A percentile compares a stretch with the other conserved stretches of the same genome.
Evolutionary conservation across 345 rosid genomes (phyloP).

Genomic region (Ricinus communis): DNA sequence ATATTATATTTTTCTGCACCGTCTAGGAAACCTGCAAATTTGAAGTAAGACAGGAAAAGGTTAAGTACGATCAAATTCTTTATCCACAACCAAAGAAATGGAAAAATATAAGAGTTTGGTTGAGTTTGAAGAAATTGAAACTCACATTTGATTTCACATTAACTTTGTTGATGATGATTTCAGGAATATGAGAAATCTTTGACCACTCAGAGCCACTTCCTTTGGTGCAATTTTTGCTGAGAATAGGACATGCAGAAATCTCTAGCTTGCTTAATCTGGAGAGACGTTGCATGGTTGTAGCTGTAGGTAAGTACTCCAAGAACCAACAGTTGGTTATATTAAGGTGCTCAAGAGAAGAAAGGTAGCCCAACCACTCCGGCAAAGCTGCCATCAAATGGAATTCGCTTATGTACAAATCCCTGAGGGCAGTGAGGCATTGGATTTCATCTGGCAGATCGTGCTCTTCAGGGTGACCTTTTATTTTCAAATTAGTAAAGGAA

Average conservation of each 20-base stretch:
- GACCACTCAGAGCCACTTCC: neutral
- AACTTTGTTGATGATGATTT: too few species aligned
- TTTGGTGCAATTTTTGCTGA: neutral
- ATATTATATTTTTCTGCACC: too few species aligned
- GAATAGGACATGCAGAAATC: neutral
- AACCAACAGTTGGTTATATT: neutral
- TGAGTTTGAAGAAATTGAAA: too few species aligned
- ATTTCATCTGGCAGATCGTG: constrained; percentile 2
- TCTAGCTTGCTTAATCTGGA: neutral
- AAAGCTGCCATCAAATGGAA: neutral
- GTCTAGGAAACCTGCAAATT: too few species aligned
- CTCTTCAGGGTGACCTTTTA: too few species aligned
- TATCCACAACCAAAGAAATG: too few species aligned
- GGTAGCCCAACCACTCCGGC: constrained; percentile 5
- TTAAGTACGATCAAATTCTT: too few species aligned
- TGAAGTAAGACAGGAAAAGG: too few species aligned
- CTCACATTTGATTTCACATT: too few species aligned
- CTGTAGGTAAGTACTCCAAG: neutral
- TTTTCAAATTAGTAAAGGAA: too few species aligned
- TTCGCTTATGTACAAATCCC: neutral
- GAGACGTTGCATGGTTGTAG: neutral
- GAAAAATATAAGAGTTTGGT: too few species aligned
- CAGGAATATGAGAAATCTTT: constrained; percentile 4
- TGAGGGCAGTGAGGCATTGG: constrained; percentile 4
- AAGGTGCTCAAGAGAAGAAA: constrained; percentile 7